phyloP scores from a whole-genome alignment of 768 basidiomycete genomes.

The Leccinum obscurum region DNA sequence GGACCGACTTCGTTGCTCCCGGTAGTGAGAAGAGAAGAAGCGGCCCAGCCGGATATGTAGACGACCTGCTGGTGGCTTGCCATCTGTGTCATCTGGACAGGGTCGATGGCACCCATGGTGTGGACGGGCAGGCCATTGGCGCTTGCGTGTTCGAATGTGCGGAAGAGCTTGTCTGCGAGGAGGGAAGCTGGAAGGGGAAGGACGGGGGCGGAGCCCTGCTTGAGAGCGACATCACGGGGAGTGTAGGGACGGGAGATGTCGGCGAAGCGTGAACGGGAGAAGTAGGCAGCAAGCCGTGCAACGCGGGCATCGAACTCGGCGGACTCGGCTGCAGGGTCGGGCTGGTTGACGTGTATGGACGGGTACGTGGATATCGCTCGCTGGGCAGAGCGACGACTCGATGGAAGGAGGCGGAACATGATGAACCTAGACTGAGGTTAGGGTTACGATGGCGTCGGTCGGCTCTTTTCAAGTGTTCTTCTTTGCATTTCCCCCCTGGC shows the following conservation, averaged over 20 bases:
- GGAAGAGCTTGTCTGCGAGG: slow-evolving; percentile 86
- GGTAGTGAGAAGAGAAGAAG: slow-evolving; percentile 83
- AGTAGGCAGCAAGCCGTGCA: slow-evolving; percentile 70
- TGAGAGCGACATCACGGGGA: slow-evolving; percentile 76
- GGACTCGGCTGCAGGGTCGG: slow-evolving; percentile 56
- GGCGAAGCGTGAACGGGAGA: slow-evolving; percentile 70
- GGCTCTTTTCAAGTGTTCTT: slow-evolving; percentile 13
- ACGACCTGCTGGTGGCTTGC: slow-evolving; percentile 82
- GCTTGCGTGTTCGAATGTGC: slow-evolving; percentile 60
- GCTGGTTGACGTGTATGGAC: slow-evolving; percentile 55
- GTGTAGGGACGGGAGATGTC: slow-evolving; percentile 78
- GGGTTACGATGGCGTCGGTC: slow-evolving; percentile 29
- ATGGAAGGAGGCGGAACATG: neutral
- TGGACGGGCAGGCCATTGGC: slow-evolving; percentile 71
- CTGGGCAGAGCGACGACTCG: slow-evolving; percentile 10
- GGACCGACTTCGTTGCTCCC: slow-evolving; percentile 92
- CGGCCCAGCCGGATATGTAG: slow-evolving; percentile 93
- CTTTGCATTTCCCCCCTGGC: slow-evolving; percentile 4
- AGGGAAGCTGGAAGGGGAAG: slow-evolving; percentile 72
- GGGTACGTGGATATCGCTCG: slow-evolving; percentile 44
- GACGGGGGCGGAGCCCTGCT: slow-evolving; percentile 86
- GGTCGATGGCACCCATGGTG: slow-evolving; percentile 93
- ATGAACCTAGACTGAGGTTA: slow-evolving; percentile 37
- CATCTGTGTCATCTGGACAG: slow-evolving; percentile 95
- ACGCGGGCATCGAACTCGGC: slow-evolving; percentile 60